phyloP scores from a whole-genome alignment of 768 basidiomycete genomes.

The Leccinum uliginosum region DNA sequence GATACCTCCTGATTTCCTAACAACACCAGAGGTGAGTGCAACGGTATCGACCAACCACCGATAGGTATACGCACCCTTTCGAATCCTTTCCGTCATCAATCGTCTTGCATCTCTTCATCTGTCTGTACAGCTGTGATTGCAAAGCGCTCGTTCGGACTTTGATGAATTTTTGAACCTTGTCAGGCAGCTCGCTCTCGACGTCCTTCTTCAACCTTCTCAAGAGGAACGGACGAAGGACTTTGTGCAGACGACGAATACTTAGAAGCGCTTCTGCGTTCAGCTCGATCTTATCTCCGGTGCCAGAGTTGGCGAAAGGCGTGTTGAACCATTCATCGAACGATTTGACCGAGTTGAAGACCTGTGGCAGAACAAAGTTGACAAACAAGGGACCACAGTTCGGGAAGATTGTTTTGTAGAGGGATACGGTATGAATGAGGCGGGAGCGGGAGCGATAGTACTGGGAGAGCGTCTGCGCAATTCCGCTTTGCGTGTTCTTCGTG shows the following conservation, averaged over 20 bases:
- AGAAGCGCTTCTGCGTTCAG: conserved; percentile 98
- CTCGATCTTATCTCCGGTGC: conserved; percentile 96
- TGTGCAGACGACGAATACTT: conserved; percentile 93
- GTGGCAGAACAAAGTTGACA: conserved; percentile 91
- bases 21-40: conserved; percentile 8
- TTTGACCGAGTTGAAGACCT: conserved; percentile 98
- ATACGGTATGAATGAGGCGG: conserved; percentile 92
- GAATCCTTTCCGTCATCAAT: conserved; percentile 76
- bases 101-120: conserved; percentile 99
- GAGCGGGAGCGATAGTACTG: conserved; percentile 91
- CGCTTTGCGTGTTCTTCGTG: conserved; percentile 94
- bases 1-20: conserved; percentile 72
- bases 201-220: conserved; percentile 92
- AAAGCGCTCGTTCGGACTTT: conserved; percentile 92
- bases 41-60: background rate
- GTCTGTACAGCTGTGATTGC: conserved; percentile 90
- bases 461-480: conserved; percentile 84
- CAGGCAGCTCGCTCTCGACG: conserved; percentile 91
- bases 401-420: conserved; percentile 94
- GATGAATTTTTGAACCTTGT: conserved; percentile 97
- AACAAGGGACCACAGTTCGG: conserved; percentile 93
- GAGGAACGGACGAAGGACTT: conserved; percentile 93
- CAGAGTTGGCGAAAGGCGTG: conserved; percentile 98
- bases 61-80: conserved; percentile 56
- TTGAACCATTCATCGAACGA: conserved; percentile 99